phyloP scores from a whole-genome alignment of 768 basidiomycete genomes.

The Tylopilus intermedius region DNA sequence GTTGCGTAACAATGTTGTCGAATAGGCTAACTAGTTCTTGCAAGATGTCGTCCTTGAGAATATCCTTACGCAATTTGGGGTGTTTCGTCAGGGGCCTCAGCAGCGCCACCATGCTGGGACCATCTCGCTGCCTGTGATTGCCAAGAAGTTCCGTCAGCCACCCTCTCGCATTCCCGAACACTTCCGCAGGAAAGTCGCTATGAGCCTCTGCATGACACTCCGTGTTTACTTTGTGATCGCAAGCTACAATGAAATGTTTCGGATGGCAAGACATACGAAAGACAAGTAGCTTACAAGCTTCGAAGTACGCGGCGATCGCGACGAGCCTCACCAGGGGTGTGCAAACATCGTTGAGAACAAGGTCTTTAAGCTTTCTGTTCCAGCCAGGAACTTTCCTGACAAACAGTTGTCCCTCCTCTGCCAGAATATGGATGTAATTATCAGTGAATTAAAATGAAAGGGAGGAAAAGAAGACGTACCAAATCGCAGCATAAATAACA shows the following conservation, averaged over 20 bases:
- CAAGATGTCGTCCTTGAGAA: slow-evolving; percentile 15
- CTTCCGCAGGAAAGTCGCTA: background rate
- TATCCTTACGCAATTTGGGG: slow-evolving; percentile 5
- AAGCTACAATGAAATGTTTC: slow-evolving; percentile 2
- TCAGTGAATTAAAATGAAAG: background rate
- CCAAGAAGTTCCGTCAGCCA: slow-evolving; percentile 7
- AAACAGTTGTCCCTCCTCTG: slow-evolving; percentile 19
- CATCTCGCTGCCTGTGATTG: slow-evolving; percentile 14
- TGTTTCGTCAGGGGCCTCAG: slow-evolving; percentile 19
- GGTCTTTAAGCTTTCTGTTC: slow-evolving; percentile 5
- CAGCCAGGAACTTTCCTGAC: slow-evolving; percentile 14
- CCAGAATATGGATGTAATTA: background rate
- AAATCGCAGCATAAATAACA: slow-evolving; percentile 19
- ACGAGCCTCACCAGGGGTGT: slow-evolving; percentile 18
- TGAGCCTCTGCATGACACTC: background rate
- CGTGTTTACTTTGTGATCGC: background rate
- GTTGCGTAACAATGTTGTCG: slow-evolving; percentile 6
- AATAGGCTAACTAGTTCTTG: slow-evolving; percentile 12
- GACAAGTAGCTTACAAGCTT: slow-evolving; percentile 12
- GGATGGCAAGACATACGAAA: background rate
- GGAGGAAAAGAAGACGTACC: slow-evolving; percentile 6
- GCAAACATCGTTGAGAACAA: slow-evolving; percentile 9
- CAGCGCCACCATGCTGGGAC: slow-evolving; percentile 19
- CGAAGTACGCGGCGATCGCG: slow-evolving; percentile 20
- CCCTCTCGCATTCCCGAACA: slow-evolving; percentile 12